Evolutionary conservation across 2,329 filamentous ascomycete species (phyloP).

Genomic region (Pestalotiopsis sp.): DNA sequence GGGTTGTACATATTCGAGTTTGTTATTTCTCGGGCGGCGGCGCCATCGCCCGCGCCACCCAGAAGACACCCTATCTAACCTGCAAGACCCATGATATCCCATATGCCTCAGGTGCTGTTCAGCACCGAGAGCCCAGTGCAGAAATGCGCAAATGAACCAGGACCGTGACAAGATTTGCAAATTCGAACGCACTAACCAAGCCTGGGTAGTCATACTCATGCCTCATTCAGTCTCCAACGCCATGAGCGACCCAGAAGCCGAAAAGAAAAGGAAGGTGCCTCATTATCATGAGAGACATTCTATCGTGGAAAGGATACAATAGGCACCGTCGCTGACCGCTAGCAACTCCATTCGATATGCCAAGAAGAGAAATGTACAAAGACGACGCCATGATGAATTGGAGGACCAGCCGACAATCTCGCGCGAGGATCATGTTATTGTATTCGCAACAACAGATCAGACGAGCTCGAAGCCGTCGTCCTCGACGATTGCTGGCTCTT

Average conservation of each 20-base stretch:
- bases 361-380: not conserved
- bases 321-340: not conserved
- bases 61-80: too few relatives aligned
- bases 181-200: not conserved
- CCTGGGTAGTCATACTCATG: not conserved
- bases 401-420: not conserved
- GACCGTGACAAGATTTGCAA: not conserved
- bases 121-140: not conserved
- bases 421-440: not conserved
- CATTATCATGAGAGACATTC: not conserved
- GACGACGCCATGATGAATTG: not conserved
- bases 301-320: not conserved
- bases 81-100: not conserved
- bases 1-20: too few relatives aligned
- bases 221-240: not conserved
- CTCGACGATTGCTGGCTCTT: slow-evolving; percentile 33
- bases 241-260: not conserved
- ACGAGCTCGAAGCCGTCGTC: slow-evolving; percentile 48
- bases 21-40: too few relatives aligned
- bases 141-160: not conserved
- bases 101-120: not conserved
- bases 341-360: not conserved
- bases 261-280: not conserved
- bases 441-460: slow-evolving; percentile 18
- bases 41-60: too few relatives aligned